Evolutionary conservation across 345 rosid genomes (phyloP).

Genomic region (Theobroma cacao): DNA sequence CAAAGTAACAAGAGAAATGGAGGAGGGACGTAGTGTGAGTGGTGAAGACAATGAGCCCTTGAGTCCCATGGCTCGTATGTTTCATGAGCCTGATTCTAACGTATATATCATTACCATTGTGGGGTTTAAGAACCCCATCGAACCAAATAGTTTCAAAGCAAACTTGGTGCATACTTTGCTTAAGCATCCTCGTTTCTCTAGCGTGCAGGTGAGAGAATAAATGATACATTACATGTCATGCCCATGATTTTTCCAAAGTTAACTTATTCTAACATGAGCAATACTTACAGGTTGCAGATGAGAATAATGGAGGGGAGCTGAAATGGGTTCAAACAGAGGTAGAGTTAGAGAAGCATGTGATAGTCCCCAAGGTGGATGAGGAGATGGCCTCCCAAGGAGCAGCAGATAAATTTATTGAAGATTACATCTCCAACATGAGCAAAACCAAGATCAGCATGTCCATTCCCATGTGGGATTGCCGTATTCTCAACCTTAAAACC

Average conservation of each 20-base stretch:
- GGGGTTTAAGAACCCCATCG: conserved; percentile 9
- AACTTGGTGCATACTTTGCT: background rate
- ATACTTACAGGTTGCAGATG: background rate
- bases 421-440: conserved; percentile 23
- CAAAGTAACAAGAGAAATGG: too few relatives aligned
- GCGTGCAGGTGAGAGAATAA: conserved; percentile 25
- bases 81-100: conserved; percentile 36
- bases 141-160: background rate
- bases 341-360: conserved; percentile 29
- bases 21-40: too few relatives aligned
- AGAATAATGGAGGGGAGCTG: conserved; percentile 14
- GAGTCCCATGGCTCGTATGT: conserved; percentile 41
- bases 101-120: conserved; percentile 23
- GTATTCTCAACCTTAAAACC: conserved; percentile 31
- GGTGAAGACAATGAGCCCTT: conserved; percentile 7
- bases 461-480: conserved; percentile 41
- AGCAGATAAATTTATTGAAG: conserved; percentile 27
- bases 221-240: too few relatives aligned
- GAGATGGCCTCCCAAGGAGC: background rate
- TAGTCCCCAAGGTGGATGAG: conserved; percentile 13
- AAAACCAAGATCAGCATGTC: conserved; percentile 22
- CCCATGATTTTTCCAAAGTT: too few relatives aligned
- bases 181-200: conserved; percentile 15
- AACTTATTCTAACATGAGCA: too few relatives aligned
- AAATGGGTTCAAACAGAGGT: conserved; percentile 35